phyloP scores from a whole-genome alignment of 352 stramenopile species.

The Phytophthora crassamura region DNA sequence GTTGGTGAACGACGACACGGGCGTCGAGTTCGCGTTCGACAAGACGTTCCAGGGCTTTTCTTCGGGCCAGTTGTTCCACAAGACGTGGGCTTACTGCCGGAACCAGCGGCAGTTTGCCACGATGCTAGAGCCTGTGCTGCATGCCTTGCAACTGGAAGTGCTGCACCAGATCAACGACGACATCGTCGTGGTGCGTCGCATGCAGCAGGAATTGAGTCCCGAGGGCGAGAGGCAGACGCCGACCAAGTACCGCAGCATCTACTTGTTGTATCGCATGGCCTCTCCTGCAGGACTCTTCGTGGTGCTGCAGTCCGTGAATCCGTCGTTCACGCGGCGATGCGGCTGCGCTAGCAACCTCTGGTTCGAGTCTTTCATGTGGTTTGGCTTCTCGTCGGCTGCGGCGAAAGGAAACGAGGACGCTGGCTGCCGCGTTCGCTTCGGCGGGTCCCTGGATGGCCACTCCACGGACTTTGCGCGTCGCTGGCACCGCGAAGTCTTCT shows the following conservation, averaged over 20 bases:
- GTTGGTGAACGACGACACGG: conserved; percentile 23
- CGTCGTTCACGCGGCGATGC: conserved; percentile 38
- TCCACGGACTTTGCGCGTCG: conserved; percentile 37
- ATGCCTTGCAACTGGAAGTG: conserved; percentile 38
- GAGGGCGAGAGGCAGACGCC: conserved; percentile 28
- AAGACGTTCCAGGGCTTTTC: conserved; percentile 27
- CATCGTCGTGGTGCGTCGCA: conserved; percentile 43
- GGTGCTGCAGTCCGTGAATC: conserved; percentile 42
- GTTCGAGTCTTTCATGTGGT: conserved; percentile 47
- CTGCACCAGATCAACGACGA: conserved; percentile 45
- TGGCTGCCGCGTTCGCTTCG: conserved; percentile 38
- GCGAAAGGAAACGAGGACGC: not conserved
- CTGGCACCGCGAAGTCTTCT: conserved; percentile 43
- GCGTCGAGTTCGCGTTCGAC: conserved; percentile 41
- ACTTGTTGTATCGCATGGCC: conserved; percentile 42
- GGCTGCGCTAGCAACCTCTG: conserved; percentile 42
- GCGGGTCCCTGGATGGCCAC: conserved; percentile 37
- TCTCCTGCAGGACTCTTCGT: conserved; percentile 38
- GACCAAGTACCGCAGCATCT: conserved; percentile 45
- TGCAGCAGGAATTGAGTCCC: conserved; percentile 37
- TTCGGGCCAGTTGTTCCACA: conserved; percentile 32
- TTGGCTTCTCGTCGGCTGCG: conserved; percentile 25
- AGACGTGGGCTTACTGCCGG: conserved; percentile 41
- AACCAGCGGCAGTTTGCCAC: conserved; percentile 35
- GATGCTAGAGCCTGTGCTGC: conserved; percentile 31